A percentile compares a stretch with the other conserved stretches of the same genome.
Evolutionary conservation across 2,329 filamentous ascomycete species (phyloP).

Genomic region (Microdochium nivale): DNA sequence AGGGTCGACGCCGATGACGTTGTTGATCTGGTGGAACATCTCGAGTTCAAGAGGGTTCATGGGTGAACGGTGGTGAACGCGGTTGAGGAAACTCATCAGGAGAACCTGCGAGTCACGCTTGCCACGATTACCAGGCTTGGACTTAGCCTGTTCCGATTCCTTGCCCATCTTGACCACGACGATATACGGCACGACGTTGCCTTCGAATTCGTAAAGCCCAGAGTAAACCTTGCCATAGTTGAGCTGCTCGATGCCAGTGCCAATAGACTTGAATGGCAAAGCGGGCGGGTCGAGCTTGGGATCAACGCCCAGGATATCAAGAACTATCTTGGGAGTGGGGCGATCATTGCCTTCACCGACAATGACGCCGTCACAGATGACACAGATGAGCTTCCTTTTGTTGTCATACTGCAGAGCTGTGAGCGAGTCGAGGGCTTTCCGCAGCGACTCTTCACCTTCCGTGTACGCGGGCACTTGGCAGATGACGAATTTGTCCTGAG

Average conservation of each 20-base stretch:
- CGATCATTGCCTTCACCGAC: conserved; percentile 93
- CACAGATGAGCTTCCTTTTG: conserved; percentile 92
- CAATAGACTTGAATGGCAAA: conserved; percentile 88
- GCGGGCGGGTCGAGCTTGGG: conserved; percentile 94
- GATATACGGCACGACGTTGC: conserved; percentile 92
- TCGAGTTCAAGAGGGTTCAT: conserved; percentile 97
- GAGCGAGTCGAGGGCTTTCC: conserved; percentile 88
- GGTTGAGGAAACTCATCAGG: conserved; percentile 95
- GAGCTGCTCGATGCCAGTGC: conserved; percentile 79
- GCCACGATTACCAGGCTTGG: conserved; percentile 94
- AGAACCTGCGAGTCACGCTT: conserved; percentile 97
- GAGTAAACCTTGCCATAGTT: conserved; percentile 99
- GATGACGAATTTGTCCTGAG: conserved; percentile 98
- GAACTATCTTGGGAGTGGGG: conserved; percentile 92
- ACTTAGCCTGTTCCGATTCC: conserved; percentile 82
- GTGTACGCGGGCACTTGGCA: conserved; percentile 97
- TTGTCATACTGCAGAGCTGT: conserved; percentile 96
- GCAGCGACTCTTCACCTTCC: conserved; percentile 89
- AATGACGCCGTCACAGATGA: conserved; percentile 96
- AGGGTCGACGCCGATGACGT: conserved; percentile 95
- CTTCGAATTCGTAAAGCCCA: conserved; percentile 93
- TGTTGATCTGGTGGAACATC: conserved; percentile 99
- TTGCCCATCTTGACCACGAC: conserved; percentile 97
- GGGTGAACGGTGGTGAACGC: conserved; percentile 84
- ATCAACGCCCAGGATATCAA: conserved; percentile 95